Evolutionary conservation across 805 yeast species (phyloP), one percentile per base, ranked within the genome.

Genomic region (Komagataella ulmi): DNA sequence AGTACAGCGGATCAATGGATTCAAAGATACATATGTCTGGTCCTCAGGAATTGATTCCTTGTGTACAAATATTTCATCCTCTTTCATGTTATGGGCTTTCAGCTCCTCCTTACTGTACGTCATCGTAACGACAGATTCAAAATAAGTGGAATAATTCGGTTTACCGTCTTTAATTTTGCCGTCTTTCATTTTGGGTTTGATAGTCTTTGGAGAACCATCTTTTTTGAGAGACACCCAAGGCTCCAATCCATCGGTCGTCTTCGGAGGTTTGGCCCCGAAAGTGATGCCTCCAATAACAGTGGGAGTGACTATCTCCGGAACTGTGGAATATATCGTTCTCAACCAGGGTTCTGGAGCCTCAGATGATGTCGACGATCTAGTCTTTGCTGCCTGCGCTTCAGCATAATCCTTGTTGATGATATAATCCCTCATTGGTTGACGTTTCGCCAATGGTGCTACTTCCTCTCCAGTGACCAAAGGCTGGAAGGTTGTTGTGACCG

Each of bases 1-100:
- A 3, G 89, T 85, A 68, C 97, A 88, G 67, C 96, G 75, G 60
- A 87, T 75, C 49, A 88, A 64, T 0, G 97, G 97, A 61, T 83
- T 85, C 62, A 88, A 70, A 17, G 75, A 68, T 24, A 80, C 82
- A 59, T 86, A 83, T 0, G 86, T 79, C n/a, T 74, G 73, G 64
- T 86, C 95, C 65, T 88, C 96, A 4, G 78, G 81, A 19, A 76
- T 61, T 58, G 63, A 74, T 18, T 65, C 60, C 46, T 77, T 80
- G 57, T 88, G 88, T 52, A 71, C 75, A 58, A 74, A 77, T 1
- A 68, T 60, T 24, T 81, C 84, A 56, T 72, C 82, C 1, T 79
- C 81, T 19, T 70, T 77, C 83, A 85, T 75, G 61, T 85, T 84
- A 56, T 84, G 88, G 1, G 89, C 91, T 59, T 82, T 74, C 61